Evolutionary conservation across 306 rosid species (phyloP).

Genomic region (Gillenia trifoliata): DNA sequence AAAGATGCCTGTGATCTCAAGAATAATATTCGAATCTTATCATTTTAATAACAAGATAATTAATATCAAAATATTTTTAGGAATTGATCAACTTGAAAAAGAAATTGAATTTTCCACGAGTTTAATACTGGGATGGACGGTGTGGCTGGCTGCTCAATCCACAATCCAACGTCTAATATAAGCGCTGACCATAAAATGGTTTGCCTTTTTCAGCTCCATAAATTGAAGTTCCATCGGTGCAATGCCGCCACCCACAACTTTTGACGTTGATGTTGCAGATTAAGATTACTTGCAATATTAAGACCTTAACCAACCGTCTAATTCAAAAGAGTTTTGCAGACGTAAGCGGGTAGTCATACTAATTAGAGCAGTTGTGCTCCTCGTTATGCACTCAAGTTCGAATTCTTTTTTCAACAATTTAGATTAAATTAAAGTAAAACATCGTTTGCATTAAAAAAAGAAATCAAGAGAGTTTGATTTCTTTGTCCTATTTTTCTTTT

Average conservation of each 20-base stretch:
- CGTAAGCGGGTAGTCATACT: too few relatives aligned
- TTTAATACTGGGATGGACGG: neutral
- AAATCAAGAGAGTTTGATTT: neutral
- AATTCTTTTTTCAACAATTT: too few relatives aligned
- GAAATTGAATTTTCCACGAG: neutral
- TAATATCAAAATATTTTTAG: neutral
- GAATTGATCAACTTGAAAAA: neutral
- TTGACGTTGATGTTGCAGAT: neutral
- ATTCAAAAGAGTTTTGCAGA: neutral
- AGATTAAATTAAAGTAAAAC: too few relatives aligned
- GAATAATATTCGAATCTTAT: too few relatives aligned
- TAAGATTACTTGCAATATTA: neutral
- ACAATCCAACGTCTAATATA: neutral
- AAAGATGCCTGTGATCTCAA: too few relatives aligned
- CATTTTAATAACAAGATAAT: neutral
- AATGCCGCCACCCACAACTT: neutral
- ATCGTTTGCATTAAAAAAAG: too few relatives aligned
- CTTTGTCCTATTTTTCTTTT: neutral
- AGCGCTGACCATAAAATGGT: neutral
- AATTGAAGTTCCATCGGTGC: neutral
- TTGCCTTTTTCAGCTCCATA: neutral
- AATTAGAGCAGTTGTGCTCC: too few relatives aligned
- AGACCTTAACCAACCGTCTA: neutral
- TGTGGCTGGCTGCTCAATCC: slow-evolving; percentile 2
- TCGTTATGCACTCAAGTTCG: too few relatives aligned